A percentile compares a stretch with the other conserved stretches of the same genome.
Conservation (phyloP, 305 asterid species). For the Solanum hybrid region DNA sequence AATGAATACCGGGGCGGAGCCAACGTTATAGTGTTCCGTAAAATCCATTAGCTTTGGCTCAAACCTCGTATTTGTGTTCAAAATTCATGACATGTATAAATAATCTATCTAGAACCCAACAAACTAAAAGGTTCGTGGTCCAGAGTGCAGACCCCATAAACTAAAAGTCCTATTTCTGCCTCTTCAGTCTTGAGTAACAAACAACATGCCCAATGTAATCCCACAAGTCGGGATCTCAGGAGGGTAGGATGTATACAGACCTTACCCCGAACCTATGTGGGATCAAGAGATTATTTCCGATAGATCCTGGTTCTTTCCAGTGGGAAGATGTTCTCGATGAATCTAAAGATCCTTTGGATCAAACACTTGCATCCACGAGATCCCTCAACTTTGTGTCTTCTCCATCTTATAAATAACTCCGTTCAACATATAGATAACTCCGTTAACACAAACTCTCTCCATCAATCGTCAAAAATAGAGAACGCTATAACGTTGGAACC, state of each 20-base stretch:
- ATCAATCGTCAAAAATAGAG: too few species aligned
- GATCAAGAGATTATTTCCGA: rapidly evolving
- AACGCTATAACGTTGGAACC: too few species aligned
- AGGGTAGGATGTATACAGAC: rapidly evolving
- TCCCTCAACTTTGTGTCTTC: background rate
- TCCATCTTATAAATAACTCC: background rate
- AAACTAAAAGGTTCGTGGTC: background rate
- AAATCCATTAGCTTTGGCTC: background rate
- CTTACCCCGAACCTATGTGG: background rate
- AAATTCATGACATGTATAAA: background rate
- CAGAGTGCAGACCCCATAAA: background rate
- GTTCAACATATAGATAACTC: too few species aligned
- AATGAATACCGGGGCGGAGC: background rate
- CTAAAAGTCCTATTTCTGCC: background rate
- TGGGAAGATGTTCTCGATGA: too few species aligned
- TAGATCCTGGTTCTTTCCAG: too few species aligned
- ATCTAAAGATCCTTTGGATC: too few species aligned
- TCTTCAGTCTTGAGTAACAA: background rate
- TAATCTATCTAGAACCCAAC: background rate
- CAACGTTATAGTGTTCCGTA: background rate
- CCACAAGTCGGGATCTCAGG: background rate
- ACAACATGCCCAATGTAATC: background rate
- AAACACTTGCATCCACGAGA: background rate
- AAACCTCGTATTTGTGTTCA: background rate
- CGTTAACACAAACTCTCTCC: too few species aligned